Conservation (phyloP, 768 basidiomycete species). For the Boletellus sp. region DNA sequence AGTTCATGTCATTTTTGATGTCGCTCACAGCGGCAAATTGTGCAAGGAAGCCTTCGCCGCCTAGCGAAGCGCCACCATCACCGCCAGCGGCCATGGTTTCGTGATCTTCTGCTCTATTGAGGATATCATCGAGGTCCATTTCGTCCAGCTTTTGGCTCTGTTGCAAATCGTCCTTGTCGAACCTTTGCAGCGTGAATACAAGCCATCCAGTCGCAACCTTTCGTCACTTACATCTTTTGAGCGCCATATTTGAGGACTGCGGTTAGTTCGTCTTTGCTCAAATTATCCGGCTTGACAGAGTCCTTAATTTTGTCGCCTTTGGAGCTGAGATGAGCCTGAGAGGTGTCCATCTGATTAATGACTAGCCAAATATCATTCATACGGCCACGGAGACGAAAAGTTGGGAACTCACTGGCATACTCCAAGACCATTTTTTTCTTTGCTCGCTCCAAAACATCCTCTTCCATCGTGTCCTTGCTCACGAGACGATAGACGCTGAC, state of each 20-base stretch:
- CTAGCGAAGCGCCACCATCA: conserved; percentile 89
- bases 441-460: conserved; percentile 95
- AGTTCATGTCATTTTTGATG: conserved; percentile 96
- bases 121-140: conserved; percentile 98
- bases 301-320: conserved; percentile 67
- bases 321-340: conserved; percentile 90
- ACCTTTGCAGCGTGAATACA: conserved; percentile 47
- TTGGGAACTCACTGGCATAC: conserved; percentile 82
- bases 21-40: conserved; percentile 96
- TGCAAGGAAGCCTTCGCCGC: conserved; percentile 94
- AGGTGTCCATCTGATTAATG: conserved; percentile 99
- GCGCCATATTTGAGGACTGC: conserved; percentile 99
- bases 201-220: conserved; percentile 1
- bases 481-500: conserved; percentile 98
- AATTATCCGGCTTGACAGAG: conserved; percentile 69
- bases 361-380: conserved; percentile 47
- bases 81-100: conserved; percentile 84
- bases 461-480: conserved; percentile 99
- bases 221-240: conserved; percentile 78
- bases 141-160: conserved; percentile 96
- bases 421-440: conserved; percentile 99
- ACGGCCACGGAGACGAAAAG: conserved; percentile 13
- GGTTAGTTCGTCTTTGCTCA: conserved; percentile 94
- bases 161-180: conserved; percentile 92
- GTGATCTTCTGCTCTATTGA: conserved; percentile 94